Conservation (phyloP, 768 basidiomycete genomes). For the Agaricus subrufescens region DNA sequence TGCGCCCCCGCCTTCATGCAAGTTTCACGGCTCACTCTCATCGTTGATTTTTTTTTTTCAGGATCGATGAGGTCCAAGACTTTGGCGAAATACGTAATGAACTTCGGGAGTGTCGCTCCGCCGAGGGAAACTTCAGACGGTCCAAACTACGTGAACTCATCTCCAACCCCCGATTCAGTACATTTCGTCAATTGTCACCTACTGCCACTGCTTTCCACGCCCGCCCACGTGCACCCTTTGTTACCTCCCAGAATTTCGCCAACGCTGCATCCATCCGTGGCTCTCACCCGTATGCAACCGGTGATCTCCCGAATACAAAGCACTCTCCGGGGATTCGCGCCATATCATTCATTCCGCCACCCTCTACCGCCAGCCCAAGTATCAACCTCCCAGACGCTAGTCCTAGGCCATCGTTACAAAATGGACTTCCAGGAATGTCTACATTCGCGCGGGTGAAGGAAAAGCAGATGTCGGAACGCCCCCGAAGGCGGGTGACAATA, state of each 20-base stretch:
- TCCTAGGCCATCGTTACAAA: background rate
- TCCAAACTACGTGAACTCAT: slow-evolving; percentile 44
- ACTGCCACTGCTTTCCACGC: slow-evolving; percentile 35
- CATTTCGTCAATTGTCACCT: slow-evolving; percentile 52
- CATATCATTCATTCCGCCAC: background rate
- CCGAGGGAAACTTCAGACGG: slow-evolving; percentile 18
- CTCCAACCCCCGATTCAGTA: slow-evolving; percentile 49
- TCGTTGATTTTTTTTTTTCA: slow-evolving; percentile 15
- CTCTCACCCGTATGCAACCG: background rate
- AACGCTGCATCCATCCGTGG: background rate
- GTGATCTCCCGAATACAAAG: background rate
- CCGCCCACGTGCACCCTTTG: slow-evolving; percentile 20
- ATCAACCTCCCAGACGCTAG: background rate
- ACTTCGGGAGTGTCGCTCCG: slow-evolving; percentile 15
- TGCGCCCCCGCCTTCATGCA: slow-evolving; percentile 24
- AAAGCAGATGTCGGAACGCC: slow-evolving; percentile 11
- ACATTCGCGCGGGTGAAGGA: slow-evolving; percentile 7
- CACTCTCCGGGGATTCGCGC: background rate
- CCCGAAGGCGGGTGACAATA: slow-evolving; percentile 45
- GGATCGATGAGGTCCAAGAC: slow-evolving; percentile 51
- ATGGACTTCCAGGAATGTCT: slow-evolving; percentile 9
- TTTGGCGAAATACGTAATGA: slow-evolving; percentile 43
- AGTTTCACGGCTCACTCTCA: background rate
- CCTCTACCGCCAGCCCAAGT: background rate
- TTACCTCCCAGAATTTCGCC: background rate